phyloP scores from a whole-genome alignment of 2,329 filamentous ascomycete species.

The Plenodomus tracheiphilus region DNA sequence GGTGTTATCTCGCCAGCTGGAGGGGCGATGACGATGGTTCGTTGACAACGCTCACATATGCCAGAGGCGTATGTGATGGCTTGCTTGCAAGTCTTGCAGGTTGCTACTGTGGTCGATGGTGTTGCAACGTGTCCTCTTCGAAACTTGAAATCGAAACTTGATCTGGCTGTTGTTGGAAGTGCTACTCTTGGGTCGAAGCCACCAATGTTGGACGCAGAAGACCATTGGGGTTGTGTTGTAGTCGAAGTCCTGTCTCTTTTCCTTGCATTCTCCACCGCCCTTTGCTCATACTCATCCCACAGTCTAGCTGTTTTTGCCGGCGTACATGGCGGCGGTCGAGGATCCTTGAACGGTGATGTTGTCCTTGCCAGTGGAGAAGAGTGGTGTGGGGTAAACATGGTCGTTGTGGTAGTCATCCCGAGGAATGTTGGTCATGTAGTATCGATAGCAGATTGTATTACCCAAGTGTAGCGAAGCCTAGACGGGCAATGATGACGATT shows the following conservation, averaged over 20 bases:
- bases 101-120: slow-evolving; percentile 27
- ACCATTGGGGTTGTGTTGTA: slow-evolving; percentile 17
- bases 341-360: slow-evolving; percentile 32
- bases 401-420: slow-evolving; percentile 15
- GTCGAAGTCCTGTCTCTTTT: slow-evolving; percentile 27
- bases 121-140: slow-evolving; percentile 8
- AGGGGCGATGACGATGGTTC: slow-evolving; percentile 26
- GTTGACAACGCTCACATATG: slow-evolving; percentile 38
- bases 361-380: slow-evolving; percentile 27
- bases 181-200: slow-evolving; percentile 13
- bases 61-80: slow-evolving; percentile 31
- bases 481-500: not conserved
- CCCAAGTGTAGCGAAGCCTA: not conserved
- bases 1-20: slow-evolving; percentile 28
- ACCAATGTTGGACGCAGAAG: slow-evolving; percentile 25
- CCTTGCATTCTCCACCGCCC: slow-evolving; percentile 36
- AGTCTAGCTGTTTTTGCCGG: slow-evolving; percentile 34
- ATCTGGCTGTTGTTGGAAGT: slow-evolving; percentile 11
- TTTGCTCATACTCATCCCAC: slow-evolving; percentile 43
- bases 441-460: not conserved
- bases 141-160: slow-evolving; percentile 34
- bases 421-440: not conserved
- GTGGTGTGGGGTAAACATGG: slow-evolving; percentile 23
- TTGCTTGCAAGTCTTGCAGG: slow-evolving; percentile 36
- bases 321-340: slow-evolving; percentile 30